phyloP scores from a whole-genome alignment of 306 rosid genomes.

The Canavalia gladiata region DNA sequence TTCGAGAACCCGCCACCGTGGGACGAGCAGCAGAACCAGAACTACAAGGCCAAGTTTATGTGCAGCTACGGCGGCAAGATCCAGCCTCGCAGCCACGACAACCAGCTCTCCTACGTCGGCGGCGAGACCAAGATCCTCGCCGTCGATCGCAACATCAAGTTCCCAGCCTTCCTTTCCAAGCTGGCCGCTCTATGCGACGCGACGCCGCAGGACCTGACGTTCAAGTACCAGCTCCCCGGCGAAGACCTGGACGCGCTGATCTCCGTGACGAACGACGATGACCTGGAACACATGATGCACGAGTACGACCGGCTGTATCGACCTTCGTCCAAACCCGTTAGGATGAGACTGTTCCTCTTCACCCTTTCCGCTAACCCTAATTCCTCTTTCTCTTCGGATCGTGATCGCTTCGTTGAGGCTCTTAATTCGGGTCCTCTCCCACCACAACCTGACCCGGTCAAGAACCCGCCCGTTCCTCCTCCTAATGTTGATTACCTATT shows the following conservation, averaged over 20 bases:
- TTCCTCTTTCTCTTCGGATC: slow-evolving; percentile 52
- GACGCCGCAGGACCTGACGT: slow-evolving; percentile 56
- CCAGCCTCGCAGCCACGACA: slow-evolving; percentile 90
- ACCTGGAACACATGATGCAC: slow-evolving; percentile 92
- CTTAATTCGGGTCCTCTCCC: slow-evolving; percentile 57
- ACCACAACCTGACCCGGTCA: slow-evolving; percentile 54
- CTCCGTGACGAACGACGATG: slow-evolving; percentile 89
- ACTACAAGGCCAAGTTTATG: slow-evolving; percentile 81
- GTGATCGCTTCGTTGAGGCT: slow-evolving; percentile 63
- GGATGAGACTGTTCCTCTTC: slow-evolving; percentile 85
- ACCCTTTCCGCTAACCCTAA: slow-evolving; percentile 21
- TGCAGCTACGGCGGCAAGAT: slow-evolving; percentile 97
- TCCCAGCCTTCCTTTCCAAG: slow-evolving; percentile 62
- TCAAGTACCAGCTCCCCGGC: slow-evolving; percentile 95
- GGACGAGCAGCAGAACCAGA: slow-evolving; percentile 71
- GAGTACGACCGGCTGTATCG: slow-evolving; percentile 89
- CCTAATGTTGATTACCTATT: slow-evolving; percentile 69
- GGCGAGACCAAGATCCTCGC: slow-evolving; percentile 94
- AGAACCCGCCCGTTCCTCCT: slow-evolving; percentile 39
- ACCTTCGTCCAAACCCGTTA: slow-evolving; percentile 61
- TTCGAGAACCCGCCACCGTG: slow-evolving; percentile 83
- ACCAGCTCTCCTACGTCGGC: slow-evolving; percentile 83
- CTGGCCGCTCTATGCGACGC: slow-evolving; percentile 67
- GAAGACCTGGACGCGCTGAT: slow-evolving; percentile 93
- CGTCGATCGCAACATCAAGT: slow-evolving; percentile 77